These are phyloP conservation scores for Lasiodiplodia sp. DNA, from an alignment of 2,329 filamentous ascomycete genomes.

Conservation along the genomic window DNA sequence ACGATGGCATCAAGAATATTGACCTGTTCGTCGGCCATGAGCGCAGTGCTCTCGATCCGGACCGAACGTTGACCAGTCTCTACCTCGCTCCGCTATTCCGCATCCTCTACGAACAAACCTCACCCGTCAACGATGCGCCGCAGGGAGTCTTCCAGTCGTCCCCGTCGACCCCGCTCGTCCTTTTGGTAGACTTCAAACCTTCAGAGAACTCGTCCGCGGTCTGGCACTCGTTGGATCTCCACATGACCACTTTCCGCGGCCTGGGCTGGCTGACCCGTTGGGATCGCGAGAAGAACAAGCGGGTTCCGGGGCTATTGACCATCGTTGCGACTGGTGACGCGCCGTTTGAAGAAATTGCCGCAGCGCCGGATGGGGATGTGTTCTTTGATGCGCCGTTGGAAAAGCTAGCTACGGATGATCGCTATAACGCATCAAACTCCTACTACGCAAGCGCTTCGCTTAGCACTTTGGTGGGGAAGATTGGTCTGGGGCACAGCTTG, in stretches of 20 bases:
- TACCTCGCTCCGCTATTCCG: slow-evolving; percentile 37
- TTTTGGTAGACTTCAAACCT: slow-evolving; percentile 31
- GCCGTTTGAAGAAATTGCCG: slow-evolving; percentile 24
- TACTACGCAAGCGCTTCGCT: slow-evolving; percentile 23
- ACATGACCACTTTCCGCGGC: slow-evolving; percentile 14
- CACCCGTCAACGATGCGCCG: background rate
- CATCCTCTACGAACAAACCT: slow-evolving; percentile 6
- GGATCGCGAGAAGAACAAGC: slow-evolving; percentile 3
- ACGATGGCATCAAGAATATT: background rate
- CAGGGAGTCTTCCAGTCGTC: slow-evolving; percentile 28
- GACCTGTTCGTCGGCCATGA: slow-evolving; percentile 43
- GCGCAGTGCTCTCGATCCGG: slow-evolving; percentile 33
- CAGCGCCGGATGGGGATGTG: slow-evolving; percentile 11
- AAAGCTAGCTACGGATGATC: slow-evolving; percentile 12
- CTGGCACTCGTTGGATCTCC: slow-evolving; percentile 12
- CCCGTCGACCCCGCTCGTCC: slow-evolving; percentile 28
- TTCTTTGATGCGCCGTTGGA: slow-evolving; percentile 30
- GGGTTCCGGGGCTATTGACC: slow-evolving; percentile 23
- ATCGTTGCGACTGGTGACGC: slow-evolving; percentile 29
- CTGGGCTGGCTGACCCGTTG: slow-evolving; percentile 28
- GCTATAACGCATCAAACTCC: background rate
- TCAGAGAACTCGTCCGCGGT: background rate
- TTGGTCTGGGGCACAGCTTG: background rate
- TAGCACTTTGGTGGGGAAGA: background rate
- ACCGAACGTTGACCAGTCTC: slow-evolving; percentile 39